phyloP scores from a whole-genome alignment of 768 basidiomycete species.

The Leccinum ochraceum region DNA sequence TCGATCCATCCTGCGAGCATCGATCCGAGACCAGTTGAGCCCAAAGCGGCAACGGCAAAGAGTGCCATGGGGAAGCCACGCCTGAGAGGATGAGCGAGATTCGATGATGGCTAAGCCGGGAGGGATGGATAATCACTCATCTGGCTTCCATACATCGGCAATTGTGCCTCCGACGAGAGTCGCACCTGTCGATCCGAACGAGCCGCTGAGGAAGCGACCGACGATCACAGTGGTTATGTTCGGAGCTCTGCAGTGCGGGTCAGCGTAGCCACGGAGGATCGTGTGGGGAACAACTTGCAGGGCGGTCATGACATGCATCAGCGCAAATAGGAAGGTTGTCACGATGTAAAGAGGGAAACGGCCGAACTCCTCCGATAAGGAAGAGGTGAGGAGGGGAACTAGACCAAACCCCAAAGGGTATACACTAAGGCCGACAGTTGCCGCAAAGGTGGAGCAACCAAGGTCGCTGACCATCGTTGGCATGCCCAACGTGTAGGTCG shows the following conservation, averaged over 20 bases:
- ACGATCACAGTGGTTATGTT: conserved; percentile 64
- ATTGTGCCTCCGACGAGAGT: conserved; percentile 78
- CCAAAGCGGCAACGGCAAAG: conserved; percentile 62
- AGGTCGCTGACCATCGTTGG: conserved; percentile 53
- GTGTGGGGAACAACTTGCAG: conserved; percentile 20
- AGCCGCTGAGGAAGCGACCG: conserved; percentile 64
- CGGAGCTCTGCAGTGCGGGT: conserved; percentile 31
- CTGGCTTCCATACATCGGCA: conserved; percentile 65
- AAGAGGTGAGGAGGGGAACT: conserved; percentile 63
- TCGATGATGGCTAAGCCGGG: neutral
- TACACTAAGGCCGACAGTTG: conserved; percentile 50
- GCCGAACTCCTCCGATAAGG: conserved; percentile 75
- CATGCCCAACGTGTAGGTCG: conserved; percentile 57
- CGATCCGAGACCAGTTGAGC: conserved; percentile 65
- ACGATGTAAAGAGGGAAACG: conserved; percentile 58
- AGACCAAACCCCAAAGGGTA: conserved; percentile 64
- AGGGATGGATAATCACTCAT: conserved; percentile 45
- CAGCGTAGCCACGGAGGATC: neutral
- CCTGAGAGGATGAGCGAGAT: conserved; percentile 37
- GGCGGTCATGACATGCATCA: conserved; percentile 48
- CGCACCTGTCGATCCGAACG: conserved; percentile 67
- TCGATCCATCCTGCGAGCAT: conserved; percentile 68
- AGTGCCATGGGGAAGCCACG: conserved; percentile 79
- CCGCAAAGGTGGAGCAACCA: conserved; percentile 45
- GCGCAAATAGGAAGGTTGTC: conserved; percentile 49